Evolutionary conservation across 192 early-diverging fungal genomes (phyloP), one percentile per base, ranked within the genome.

Genomic region (Umbelopsis vinacea): DNA sequence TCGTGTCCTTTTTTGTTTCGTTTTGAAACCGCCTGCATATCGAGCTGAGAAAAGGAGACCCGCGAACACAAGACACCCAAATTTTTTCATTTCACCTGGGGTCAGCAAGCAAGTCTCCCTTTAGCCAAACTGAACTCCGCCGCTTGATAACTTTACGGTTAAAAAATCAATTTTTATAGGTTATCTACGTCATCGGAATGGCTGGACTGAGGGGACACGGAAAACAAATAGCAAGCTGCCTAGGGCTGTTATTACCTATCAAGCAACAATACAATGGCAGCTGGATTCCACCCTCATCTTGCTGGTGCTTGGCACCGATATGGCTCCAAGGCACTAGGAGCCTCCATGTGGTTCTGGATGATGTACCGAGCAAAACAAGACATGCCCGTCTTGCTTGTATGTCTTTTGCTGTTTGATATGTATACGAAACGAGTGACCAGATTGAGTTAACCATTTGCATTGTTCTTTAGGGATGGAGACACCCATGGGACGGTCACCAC

Each of bases 301-400:
- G 81, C 82, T 73, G 76, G 81, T 52, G 70, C 76, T 40, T 75
- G 79, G 68, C 88, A 93, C 71, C 80, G 89, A 19, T 70, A 85
- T 68, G 48, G 80, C 63, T 87, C 89, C 38, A 93, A 92, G 77
- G 69, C 77, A 26, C 79, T 93, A 50, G 89, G 92, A 48, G 89
- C 90, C 45, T 70, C 88, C 76, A 90, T 92, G 90, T 93, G 89
- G 89, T 92, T 93, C 76, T 93, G 88, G 88, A 90, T 93, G 85
- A 92, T 93, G 90, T 93, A 93, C 82, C 86, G 90, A 67, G 84
- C 88, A 29, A 92, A 92, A 82, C 85, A 93, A 75, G 90, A 93
- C 70, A 88, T 88, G 15, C 86, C 89, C 19, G 85, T 86, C 29
- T 79, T 86, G 68, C 85, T 93, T 72, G 91, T 91, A 87, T 84